These are phyloP conservation scores for Fibroporia radiculosa DNA, from an alignment of 768 basidiomycete genomes.

Conservation along the genomic window DNA sequence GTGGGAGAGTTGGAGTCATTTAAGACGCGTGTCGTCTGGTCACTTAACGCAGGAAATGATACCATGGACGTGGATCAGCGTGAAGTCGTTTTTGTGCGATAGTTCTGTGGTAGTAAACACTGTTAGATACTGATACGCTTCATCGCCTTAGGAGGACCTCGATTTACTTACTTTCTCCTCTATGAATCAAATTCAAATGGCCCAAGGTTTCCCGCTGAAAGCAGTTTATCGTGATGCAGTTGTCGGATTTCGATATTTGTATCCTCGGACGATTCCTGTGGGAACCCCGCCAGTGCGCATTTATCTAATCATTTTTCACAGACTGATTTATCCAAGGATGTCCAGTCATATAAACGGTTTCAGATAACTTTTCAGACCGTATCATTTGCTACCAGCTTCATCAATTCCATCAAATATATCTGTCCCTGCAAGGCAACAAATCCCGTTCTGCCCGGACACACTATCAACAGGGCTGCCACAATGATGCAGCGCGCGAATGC, in stretches of 20 bases:
- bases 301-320: neutral
- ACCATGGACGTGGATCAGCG: slow-evolving; percentile 35
- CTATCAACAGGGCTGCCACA: neutral
- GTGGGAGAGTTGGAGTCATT: slow-evolving; percentile 50
- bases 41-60: slow-evolving; percentile 32
- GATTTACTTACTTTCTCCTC: slow-evolving; percentile 65
- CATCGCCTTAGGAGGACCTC: slow-evolving; percentile 76
- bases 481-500: neutral
- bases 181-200: slow-evolving; percentile 22
- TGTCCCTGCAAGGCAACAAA: slow-evolving; percentile 70
- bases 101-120: neutral
- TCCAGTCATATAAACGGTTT: slow-evolving; percentile 64
- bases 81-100: slow-evolving; percentile 61
- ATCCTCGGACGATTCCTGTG: slow-evolving; percentile 31
- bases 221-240: slow-evolving; percentile 69
- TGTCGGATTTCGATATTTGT: slow-evolving; percentile 70
- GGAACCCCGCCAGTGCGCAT: slow-evolving; percentile 26
- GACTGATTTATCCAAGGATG: slow-evolving; percentile 3
- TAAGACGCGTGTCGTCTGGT: slow-evolving; percentile 59
- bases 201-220: slow-evolving; percentile 65
- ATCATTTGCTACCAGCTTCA: slow-evolving; percentile 44
- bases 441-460: slow-evolving; percentile 13
- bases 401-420: slow-evolving; percentile 53
- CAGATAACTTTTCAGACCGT: slow-evolving; percentile 61
- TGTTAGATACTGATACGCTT: no score